Evolutionary conservation across 768 basidiomycete genomes (phyloP), one percentile per base, ranked within the genome.

Genomic region (Hebeloma cylindrosporum): DNA sequence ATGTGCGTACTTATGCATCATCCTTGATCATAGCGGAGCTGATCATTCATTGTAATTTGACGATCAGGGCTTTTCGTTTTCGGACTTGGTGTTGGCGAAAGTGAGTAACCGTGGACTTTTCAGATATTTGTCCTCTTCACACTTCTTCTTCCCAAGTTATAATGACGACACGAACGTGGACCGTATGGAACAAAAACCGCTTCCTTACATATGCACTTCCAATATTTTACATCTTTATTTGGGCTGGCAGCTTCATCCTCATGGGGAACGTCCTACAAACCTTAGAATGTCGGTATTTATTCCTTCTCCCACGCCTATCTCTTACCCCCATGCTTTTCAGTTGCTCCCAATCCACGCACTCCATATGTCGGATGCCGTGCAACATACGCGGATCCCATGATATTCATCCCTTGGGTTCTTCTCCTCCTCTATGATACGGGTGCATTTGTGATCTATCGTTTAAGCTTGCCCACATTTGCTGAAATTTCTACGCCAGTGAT

Each of bases 21-120:
- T n/a, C n/a, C n/a, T n/a, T n/a, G n/a, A n/a, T n/a, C n/a, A n/a
- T n/a, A n/a, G n/a, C n/a, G n/a, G n/a, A n/a, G n/a, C n/a, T n/a
- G n/a, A n/a, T n/a, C n/a, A n/a, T n/a, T n/a, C n/a, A n/a, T n/a
- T n/a, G n/a, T n/a, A n/a, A n/a, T n/a, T n/a, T n/a, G n/a, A n/a
- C n/a, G n/a, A n/a, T n/a, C 27, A 57, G 52, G 42, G 47, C 33
- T 53, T n/a, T 54, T 59, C 23, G 47, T 56, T 7, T 46, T 52
- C 16, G 57, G 57, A 5, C 20, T 56, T 16, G 54, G 43, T 2
- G 21, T 50, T n/a, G 54, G 52, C 9, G 53, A 54, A 43, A 42
- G 53, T 54, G 14, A 4, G 53, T 45, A n/a, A n/a, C n/a, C n/a
- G n/a, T n/a, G n/a, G n/a, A n/a, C n/a, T n/a, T n/a, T n/a, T n/a